phyloP scores from a whole-genome alignment of 1,139 yeast species.

The Yamadazyma conglobata region DNA sequence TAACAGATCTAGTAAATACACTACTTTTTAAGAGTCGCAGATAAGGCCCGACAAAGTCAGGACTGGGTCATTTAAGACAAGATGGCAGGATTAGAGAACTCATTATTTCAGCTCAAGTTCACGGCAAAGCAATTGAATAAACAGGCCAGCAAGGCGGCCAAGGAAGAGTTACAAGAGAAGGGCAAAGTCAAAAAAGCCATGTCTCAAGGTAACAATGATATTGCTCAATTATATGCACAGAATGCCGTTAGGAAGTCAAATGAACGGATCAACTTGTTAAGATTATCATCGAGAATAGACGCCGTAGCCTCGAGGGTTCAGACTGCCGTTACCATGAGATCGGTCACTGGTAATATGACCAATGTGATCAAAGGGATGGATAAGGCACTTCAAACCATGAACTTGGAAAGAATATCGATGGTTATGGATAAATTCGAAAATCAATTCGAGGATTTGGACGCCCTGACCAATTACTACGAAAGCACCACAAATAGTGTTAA shows the following conservation, averaged over 20 bases:
- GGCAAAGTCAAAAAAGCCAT: constrained; percentile 88
- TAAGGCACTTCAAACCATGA: constrained; percentile 92
- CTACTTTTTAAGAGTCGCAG: background rate
- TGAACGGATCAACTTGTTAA: constrained; percentile 77
- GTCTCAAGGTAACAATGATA: constrained; percentile 83
- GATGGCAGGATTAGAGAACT: constrained; percentile 50
- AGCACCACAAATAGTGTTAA: constrained; percentile 84
- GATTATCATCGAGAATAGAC: constrained; percentile 87
- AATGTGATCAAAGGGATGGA: constrained; percentile 95
- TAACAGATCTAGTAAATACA: no score
- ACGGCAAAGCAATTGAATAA: constrained; percentile 90
- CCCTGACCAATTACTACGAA: constrained; percentile 90
- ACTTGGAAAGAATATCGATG: constrained; percentile 82
- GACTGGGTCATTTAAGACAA: constrained; percentile 1
- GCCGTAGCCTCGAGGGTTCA: constrained; percentile 96
- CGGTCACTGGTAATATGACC: constrained; percentile 92
- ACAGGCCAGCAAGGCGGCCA: constrained; percentile 87
- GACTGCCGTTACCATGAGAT: constrained; percentile 96
- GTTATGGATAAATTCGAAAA: constrained; percentile 97
- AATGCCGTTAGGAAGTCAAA: constrained; percentile 91
- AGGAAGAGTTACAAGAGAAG: constrained; percentile 85
- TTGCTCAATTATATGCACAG: constrained; percentile 91
- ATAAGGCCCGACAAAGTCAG: background rate
- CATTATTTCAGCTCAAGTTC: constrained; percentile 56
- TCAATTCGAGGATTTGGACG: constrained; percentile 95